Evolutionary conservation across 108 stramenopile genomes (phyloP), one percentile per base, ranked within the genome.

Genomic region (Aurantiochytrium sp.): DNA sequence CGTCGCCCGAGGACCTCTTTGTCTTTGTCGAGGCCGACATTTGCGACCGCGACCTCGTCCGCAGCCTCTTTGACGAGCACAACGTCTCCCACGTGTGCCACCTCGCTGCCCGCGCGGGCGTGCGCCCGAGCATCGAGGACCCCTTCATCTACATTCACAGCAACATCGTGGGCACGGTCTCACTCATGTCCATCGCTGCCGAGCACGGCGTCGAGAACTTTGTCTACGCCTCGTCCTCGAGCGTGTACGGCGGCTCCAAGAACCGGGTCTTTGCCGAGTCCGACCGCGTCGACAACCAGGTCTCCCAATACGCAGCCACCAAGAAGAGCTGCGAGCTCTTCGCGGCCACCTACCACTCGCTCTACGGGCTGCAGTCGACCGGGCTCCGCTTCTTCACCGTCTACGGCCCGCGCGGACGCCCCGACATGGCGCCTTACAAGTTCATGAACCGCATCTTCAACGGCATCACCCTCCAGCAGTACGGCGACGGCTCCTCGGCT

Each of bases 351-450:
- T 99, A 97, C 93, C 96, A 97, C 91, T 95, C 96, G 69, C 92
- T 99, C 37, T 98, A 98, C 94, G 87, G 93, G 31, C 91, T 99
- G 69, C 96, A 97, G 87, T 91, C 95, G 27, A 91, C 96, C 39
- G 96, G 92, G 5, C 90, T 98, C 15, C 95, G 97, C 86, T 97
- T 98, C 93, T 98, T 98, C 89, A 97, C 98, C n/a, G 97, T 98
- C 4, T 99, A 97, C 87, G 97, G 99, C 12, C 97, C 97, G 4
- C 91, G 96, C 10, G 97, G 97, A 27, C 93, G 97, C 39, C 97
- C 97, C 4, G 97, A 98, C 90, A 98, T 98, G 97, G 97, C 97
- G 1, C 97, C 97, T 1, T 97, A 95, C 95, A 97, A 97, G 93
- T 99, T 98, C 89, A 97, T 98, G 68, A 96, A 98, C 92, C 95